Evolutionary conservation across 257 asterid genomes (phyloP).

Genomic region (Jaltomata sinuosa): DNA sequence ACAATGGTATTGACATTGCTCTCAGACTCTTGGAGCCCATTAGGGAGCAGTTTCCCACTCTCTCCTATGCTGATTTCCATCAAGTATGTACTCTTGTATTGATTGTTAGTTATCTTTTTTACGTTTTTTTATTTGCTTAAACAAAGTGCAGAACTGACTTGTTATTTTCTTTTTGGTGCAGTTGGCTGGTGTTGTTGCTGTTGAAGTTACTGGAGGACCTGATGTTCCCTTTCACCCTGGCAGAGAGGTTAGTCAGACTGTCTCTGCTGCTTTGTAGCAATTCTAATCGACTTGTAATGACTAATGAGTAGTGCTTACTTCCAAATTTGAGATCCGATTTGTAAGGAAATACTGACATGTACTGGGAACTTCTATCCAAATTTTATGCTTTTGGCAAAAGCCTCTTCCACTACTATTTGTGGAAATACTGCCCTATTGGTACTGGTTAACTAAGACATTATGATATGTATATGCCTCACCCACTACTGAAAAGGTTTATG

Average conservation of each 20-base stretch:
- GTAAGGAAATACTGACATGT: background rate
- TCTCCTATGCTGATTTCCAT: conserved; percentile 61
- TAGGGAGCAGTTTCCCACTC: conserved; percentile 58
- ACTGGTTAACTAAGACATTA: background rate
- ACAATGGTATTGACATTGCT: conserved; percentile 67
- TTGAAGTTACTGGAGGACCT: conserved; percentile 94
- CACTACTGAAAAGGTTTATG: background rate
- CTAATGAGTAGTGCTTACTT: background rate
- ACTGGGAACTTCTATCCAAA: background rate
- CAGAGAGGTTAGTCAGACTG: conserved; percentile 35
- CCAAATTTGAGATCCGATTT: background rate
- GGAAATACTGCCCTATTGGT: background rate
- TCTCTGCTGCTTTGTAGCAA: background rate
- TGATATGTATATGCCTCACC: background rate
- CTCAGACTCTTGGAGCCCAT: conserved; percentile 56
- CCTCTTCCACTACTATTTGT: background rate
- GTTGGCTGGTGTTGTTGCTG: conserved; percentile 95
- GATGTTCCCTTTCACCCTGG: conserved; percentile 89
- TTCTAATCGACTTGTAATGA: background rate
- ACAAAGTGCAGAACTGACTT: background rate
- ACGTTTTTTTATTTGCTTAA: background rate
- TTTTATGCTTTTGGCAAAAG: background rate
- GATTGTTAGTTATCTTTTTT: background rate
- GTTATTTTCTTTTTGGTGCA: background rate
- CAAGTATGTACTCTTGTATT: conserved; percentile 34